Base-by-base conservation (phyloP, 768 basidiomycete species). In the Naganishia kalamii region DNA sequence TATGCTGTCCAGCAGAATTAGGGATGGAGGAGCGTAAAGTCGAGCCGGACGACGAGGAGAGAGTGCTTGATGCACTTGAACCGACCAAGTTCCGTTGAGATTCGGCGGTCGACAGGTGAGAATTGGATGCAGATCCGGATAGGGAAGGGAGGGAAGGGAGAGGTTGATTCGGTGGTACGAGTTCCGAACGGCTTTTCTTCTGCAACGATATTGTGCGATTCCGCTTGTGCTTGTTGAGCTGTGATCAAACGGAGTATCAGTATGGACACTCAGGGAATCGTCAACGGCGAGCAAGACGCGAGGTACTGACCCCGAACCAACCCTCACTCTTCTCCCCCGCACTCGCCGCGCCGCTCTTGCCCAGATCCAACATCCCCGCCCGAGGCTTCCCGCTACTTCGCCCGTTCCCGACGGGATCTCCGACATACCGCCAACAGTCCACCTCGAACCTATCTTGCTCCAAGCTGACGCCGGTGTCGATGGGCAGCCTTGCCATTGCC, bases 201-300 rank as follows among this genome's bases (percentile, higher is more conserved):
- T 50, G 49, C 13, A 52, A 21, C 2, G 51, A 52, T 52, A 52
- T 52, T 4, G 51, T 52, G 6, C 51, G 51, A 32, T 32, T 52
- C 30, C 51, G 51, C 33, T 52, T 52, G 21, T 52, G 51, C 51
- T 52, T 52, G 19, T 52, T 52, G 17, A 52, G 32, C 51, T 52
- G 32, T 19, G 19, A 23, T 7, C 15, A n/a, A 35, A 19, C 3
- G 3, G 32, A 35, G 2, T 21, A 1, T 32, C 32, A 37, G 30
- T 35, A 17, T 8, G 37, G 8, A 40, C 1, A 21, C 17, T 30
- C 12, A 21, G 19, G 19, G 21, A 7, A 1, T 30, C 29, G 19
- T n/a, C 17, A 17, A 52, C 7, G 3, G 32, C 4, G 19, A 13
- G 25, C 17, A 51, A 17, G 29, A 51, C 5, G 8, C n/a, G 4